Percentiles rank a stretch among this genome's conserved stretches.
phyloP scores from a whole-genome alignment of 2,329 filamentous ascomycete species.

The Apiospora phragmitis region DNA sequence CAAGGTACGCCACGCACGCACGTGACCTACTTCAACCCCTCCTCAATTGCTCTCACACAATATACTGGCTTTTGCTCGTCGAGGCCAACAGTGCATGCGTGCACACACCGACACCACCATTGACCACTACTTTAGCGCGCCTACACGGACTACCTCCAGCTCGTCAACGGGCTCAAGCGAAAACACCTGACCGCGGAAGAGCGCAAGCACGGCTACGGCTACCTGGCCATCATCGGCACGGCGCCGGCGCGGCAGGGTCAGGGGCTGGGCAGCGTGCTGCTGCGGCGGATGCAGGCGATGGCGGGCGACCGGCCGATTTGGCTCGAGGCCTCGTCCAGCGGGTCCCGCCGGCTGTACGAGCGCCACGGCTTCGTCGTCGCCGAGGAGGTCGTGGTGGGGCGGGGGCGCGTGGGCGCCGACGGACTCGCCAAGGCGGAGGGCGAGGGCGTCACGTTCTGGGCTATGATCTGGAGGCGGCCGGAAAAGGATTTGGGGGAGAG shows the following conservation, averaged over 20 bases:
- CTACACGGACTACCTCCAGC: not conserved
- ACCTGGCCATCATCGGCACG: not conserved
- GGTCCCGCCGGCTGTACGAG: not conserved
- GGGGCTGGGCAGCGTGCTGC: not conserved
- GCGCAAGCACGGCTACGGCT: not conserved
- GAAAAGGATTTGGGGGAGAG: not conserved
- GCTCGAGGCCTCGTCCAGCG: not conserved
- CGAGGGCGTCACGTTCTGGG: not conserved
- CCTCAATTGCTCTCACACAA: no score
- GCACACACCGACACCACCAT: no score
- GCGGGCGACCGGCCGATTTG: not conserved
- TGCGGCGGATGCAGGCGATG: not conserved
- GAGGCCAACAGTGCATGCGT: no score
- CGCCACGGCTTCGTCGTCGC: not conserved
- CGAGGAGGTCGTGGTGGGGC: not conserved
- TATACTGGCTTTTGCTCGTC: no score
- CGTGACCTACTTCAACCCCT: not conserved
- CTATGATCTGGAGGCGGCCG: not conserved
- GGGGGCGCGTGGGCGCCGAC: not conserved
- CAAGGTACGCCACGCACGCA: not conserved
- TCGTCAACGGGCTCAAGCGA: not conserved
- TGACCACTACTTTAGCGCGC: not conserved
- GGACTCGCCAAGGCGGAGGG: not conserved
- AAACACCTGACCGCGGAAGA: not conserved
- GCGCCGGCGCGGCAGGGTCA: not conserved